These are phyloP conservation scores for Holtermanniella nyarrowii DNA, from an alignment of 768 basidiomycete species.

Conservation along the genomic window DNA sequence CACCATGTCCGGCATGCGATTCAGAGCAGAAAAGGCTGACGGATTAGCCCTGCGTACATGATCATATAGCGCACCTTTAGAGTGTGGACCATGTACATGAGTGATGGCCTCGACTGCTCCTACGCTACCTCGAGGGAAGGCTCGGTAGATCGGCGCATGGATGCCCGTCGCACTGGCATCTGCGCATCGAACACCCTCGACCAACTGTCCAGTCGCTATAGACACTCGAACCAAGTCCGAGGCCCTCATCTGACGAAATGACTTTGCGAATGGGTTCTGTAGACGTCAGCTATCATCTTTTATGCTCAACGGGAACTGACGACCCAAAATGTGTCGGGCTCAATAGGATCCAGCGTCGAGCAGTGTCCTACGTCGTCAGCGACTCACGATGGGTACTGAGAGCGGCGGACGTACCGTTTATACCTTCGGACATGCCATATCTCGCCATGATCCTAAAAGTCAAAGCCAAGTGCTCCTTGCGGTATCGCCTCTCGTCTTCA, in stretches of 20 bases:
- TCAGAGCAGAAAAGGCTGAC: neutral
- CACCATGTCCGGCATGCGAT: neutral
- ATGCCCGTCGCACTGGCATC: constrained; percentile 23
- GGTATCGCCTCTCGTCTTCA: constrained; percentile 17
- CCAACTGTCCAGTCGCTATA: constrained; percentile 10
- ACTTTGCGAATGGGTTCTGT: constrained; percentile 17
- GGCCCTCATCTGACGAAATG: constrained; percentile 20
- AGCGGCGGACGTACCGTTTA: constrained; percentile 14
- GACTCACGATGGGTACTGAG: neutral
- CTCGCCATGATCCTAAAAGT: constrained; percentile 19
- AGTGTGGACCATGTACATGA: constrained; percentile 25
- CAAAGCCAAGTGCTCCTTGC: constrained; percentile 23
- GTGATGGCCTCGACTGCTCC: constrained; percentile 19
- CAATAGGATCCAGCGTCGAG: constrained; percentile 21
- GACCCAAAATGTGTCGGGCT: constrained; percentile 26
- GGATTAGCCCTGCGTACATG: neutral
- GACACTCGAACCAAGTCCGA: constrained; percentile 18
- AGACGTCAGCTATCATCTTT: neutral
- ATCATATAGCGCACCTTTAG: constrained; percentile 11
- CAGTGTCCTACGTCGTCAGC: constrained; percentile 16
- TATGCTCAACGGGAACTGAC: neutral
- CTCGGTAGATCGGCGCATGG: constrained; percentile 21
- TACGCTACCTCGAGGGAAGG: constrained; percentile 13
- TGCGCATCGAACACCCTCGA: constrained; percentile 16
- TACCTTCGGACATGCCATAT: constrained; percentile 17